Base-by-base conservation (phyloP, 2,329 filamentous ascomycete genomes). In the Fusarium aywerte region DNA sequence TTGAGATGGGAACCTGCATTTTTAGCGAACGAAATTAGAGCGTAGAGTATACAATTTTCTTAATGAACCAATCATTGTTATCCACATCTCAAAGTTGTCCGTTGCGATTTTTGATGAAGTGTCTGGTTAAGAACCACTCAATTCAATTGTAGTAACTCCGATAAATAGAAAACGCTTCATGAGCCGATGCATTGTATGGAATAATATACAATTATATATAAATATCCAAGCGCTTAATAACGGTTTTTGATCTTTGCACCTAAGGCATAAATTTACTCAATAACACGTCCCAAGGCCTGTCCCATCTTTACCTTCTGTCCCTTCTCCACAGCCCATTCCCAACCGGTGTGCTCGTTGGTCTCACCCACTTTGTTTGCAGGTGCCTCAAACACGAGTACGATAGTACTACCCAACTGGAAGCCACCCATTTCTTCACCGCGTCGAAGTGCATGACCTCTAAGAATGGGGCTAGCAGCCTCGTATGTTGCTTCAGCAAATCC, bases 381-480 rank as follows among this genome's bases (percentile, higher is more conserved):
- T 13, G 96, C 96, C 80, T 99, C 96, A 76, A 99, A 99, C 1
- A 99, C 93, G 51, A 99, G 83, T 36, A 99, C 96, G 69, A 99
- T 90, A 2, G 95, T 97, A 77, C 93, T 97, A 20, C 96, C 96
- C 5, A 99, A 84, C 81, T 96, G 93, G 81, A 99, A 99, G 0
- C 96, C 96, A 54, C 96, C 96, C 93, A 99, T 98, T 79, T 99
- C 96, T 76, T 98, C 95, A 33, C 96, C 96, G 42, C 92, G 86
- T 66, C 90, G 87, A 55, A 99, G 81, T 2, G 95, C 91, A 76
- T 98, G 89, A 4, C 96, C 96, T 20, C 88, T 88, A 0, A 99
- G 84, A 3, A 97, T 86, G 4, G 84, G 80, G 73, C 92, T 96
- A 3, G 95, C 92, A 16, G 84, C 85, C 43, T 87, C 87, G 75